Base-by-base conservation (phyloP, 2,329 filamentous ascomycete genomes). In the Periconia macrospinosa region DNA sequence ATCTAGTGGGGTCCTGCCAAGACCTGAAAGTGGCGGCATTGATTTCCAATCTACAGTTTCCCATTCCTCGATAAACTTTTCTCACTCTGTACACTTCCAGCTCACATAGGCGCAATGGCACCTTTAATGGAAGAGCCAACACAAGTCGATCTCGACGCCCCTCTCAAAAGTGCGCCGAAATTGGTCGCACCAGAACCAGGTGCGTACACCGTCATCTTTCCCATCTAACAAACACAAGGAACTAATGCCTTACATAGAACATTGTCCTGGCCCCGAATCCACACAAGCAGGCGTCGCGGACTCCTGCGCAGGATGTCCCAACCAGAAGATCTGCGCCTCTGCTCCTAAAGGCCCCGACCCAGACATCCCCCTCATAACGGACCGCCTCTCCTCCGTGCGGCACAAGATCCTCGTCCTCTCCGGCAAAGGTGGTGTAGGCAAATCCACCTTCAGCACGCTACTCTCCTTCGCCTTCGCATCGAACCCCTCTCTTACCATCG, bases 391-490 rank as follows among this genome's bases (percentile, higher is more conserved):
- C 11, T 85, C 85, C 48, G 89, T 99, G 58, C 86, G 86, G 65
- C 93, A 97, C 78, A 97, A 97, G 76, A 89, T 99, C 53, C 83
- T 99, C 48, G 87, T 99, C 6, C 82, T 99, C 5, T 93, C 89
- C 48, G 94, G 94, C 57, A 99, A 97, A 80, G 94, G 94, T 57
- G 94, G 94, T 45, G 94, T 99, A 1, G 94, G 94, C 8, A 99
- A 99, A 77, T 94, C 89, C 62, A 97, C 94, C 0, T 96, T 97
- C 70, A 93, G 90, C 2, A 89, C 87, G 1, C 85, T 97, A 65
- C 85, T 97, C 17, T 89, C 90, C 2, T 91, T 96, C 71, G 92
- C 90, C 1, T 95, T 99, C 66, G 91, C 94, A 1, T 84, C 85
- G 14, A 91, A 95, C 72, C 86, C 88, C 0, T 85, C 88, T 44